Evolutionary conservation across 2,329 filamentous ascomycete genomes (phyloP).

Genomic region (Paecilomyces formosus): DNA sequence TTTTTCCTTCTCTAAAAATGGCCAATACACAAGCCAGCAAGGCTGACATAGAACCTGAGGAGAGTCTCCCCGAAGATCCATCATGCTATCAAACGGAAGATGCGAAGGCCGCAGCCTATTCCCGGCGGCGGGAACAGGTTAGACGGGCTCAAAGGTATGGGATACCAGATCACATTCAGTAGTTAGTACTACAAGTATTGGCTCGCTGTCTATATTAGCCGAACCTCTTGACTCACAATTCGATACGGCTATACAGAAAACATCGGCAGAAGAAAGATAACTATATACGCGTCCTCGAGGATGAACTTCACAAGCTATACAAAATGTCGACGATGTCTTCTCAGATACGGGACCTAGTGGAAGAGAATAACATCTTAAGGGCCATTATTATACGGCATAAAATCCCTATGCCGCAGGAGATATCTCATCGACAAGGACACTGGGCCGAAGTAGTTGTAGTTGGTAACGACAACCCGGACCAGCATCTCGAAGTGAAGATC

Average conservation of each 20-base stretch:
- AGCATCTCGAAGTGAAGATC: not conserved
- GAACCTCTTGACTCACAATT: not conserved
- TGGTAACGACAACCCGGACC: not conserved
- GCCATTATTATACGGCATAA: not conserved
- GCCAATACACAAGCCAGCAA: no score
- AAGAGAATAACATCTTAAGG: not conserved
- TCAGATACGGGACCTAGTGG: not conserved
- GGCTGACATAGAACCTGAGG: no score
- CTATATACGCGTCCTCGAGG: not conserved
- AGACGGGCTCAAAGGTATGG: constrained; percentile 1
- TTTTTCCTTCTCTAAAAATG: no score
- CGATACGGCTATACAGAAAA: not conserved
- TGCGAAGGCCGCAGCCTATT: not conserved
- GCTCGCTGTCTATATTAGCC: not conserved
- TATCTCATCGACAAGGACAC: not conserved
- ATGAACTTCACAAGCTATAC: constrained; percentile 1
- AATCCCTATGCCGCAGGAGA: not conserved
- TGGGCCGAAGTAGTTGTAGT: not conserved
- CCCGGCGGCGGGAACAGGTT: constrained; percentile 2
- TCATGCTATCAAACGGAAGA: not conserved
- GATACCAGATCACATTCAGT: not conserved
- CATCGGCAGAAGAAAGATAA: not conserved
- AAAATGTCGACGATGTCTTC: not conserved
- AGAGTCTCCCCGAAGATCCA: no score
- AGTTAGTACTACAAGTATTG: not conserved